Percentiles rank a stretch among this genome's conserved stretches.
phyloP scores from a whole-genome alignment of 306 rosid genomes.

The Vachellia collinsii region DNA sequence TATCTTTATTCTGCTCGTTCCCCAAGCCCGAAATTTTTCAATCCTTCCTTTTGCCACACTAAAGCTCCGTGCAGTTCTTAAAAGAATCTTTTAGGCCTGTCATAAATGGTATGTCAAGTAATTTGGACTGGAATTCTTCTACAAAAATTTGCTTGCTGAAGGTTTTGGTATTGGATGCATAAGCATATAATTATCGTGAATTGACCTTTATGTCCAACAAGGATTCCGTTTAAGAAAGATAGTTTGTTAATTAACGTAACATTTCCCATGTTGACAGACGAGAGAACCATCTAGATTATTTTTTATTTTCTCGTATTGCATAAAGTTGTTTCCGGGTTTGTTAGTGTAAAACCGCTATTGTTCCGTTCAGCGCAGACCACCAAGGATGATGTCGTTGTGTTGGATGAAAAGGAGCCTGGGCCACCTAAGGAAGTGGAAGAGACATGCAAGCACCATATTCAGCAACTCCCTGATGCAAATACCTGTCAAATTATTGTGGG shows the following conservation, averaged over 20 bases:
- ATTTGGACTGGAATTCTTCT: background rate
- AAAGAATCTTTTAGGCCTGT: constrained; percentile 16
- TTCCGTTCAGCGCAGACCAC: constrained; percentile 95
- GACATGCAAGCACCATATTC: constrained; percentile 44
- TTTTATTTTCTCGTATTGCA: background rate
- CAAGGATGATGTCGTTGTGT: constrained; percentile 65
- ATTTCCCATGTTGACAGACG: background rate
- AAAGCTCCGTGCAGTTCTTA: constrained; percentile 7
- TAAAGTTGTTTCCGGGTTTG: constrained; percentile 42
- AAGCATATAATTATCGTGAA: background rate
- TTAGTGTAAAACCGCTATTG: constrained; percentile 65
- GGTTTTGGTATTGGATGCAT: constrained; percentile 5
- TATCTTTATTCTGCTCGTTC: background rate
- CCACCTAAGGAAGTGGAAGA: constrained; percentile 56
- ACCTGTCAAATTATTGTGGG: constrained; percentile 63
- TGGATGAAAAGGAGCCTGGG: constrained; percentile 53
- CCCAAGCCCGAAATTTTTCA: background rate
- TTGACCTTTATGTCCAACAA: constrained; percentile 12
- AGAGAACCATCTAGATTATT: background rate
- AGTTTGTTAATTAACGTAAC: background rate
- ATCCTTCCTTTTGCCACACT: background rate
- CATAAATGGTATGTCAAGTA: background rate
- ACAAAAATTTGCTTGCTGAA: background rate
- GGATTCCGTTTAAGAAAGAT: constrained; percentile 2
- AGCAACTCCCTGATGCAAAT: constrained; percentile 44